A percentile compares a stretch with the other conserved stretches of the same genome.
Conservation (phyloP, 2,329 filamentous ascomycete species). For the Cladophialophora chaetospira region DNA sequence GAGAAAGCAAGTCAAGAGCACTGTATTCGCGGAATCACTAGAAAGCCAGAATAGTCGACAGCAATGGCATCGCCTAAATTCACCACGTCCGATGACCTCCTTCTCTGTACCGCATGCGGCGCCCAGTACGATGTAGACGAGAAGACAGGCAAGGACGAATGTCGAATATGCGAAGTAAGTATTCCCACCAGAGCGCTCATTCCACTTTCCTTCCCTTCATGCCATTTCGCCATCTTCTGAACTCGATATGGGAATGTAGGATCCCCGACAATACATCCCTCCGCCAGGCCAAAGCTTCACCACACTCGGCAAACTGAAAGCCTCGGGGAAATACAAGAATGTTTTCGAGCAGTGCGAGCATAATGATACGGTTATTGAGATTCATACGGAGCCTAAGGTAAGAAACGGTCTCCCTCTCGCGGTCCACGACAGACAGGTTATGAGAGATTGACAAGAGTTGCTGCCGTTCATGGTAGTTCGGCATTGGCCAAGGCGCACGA, state of each 20-base stretch:
- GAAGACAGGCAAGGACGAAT: slow-evolving; percentile 20
- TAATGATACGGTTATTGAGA: slow-evolving; percentile 26
- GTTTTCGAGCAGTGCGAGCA: slow-evolving; percentile 25
- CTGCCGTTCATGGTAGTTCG: slow-evolving; percentile 59
- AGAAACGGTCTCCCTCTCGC: too few relatives aligned
- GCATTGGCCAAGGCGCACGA: slow-evolving; percentile 74
- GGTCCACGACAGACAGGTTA: too few relatives aligned
- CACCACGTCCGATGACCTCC: slow-evolving; percentile 26
- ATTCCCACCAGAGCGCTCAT: too few relatives aligned
- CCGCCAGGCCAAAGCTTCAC: slow-evolving; percentile 30
- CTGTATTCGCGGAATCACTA: too few relatives aligned
- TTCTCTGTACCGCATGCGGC: slow-evolving; percentile 33
- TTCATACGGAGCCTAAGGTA: slow-evolving; percentile 34
- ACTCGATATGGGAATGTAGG: slow-evolving; percentile 17
- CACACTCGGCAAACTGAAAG: slow-evolving; percentile 59
- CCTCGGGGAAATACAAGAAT: slow-evolving; percentile 18
- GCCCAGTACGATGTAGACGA: slow-evolving; percentile 32
- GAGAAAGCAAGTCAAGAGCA: neutral
- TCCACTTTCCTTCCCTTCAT: too few relatives aligned
- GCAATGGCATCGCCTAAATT: slow-evolving; percentile 18
- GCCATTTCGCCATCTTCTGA: neutral
- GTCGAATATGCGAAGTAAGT: slow-evolving; percentile 31
- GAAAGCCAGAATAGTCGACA: too few relatives aligned
- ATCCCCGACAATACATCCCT: slow-evolving; percentile 33
- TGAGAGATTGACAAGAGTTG: too few relatives aligned